A percentile compares a stretch with the other conserved stretches of the same genome.
These are phyloP conservation scores for Starmerella bombi DNA, from an alignment of 805 yeast genomes.

Conservation along the genomic window DNA sequence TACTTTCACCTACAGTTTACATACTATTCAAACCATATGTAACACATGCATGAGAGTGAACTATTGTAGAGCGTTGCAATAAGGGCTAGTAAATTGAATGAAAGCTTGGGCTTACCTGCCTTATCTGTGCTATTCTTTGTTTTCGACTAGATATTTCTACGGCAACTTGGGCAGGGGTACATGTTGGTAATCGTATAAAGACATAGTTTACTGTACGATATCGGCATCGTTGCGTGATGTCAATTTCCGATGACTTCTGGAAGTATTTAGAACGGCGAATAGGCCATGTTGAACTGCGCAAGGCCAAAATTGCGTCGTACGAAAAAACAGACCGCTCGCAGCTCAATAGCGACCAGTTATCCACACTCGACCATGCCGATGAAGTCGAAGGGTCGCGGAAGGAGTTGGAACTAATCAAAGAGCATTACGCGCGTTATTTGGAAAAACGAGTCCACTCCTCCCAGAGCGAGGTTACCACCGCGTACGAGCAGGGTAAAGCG, in stretches of 20 bases:
- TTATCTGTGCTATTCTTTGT: too few species aligned
- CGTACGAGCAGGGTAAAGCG: background rate
- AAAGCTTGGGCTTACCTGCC: too few species aligned
- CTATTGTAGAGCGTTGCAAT: too few species aligned
- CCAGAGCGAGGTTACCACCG: background rate
- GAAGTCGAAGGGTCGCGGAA: background rate
- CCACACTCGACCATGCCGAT: background rate
- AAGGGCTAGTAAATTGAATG: too few species aligned
- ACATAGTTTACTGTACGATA: too few species aligned
- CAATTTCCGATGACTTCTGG: constrained; percentile 1
- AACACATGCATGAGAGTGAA: too few species aligned
- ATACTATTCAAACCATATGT: too few species aligned
- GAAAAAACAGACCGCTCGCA: background rate
- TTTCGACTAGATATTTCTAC: too few species aligned
- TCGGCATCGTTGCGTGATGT: background rate
- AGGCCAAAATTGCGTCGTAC: constrained; percentile 1
- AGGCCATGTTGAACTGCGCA: background rate
- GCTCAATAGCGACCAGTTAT: constrained; percentile 3
- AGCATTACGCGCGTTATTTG: background rate
- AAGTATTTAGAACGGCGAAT: constrained; percentile 1
- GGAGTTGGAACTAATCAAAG: background rate
- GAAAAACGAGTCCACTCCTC: background rate
- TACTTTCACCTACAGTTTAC: too few species aligned
- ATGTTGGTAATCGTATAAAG: too few species aligned
- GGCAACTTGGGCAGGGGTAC: too few species aligned